Base-by-base conservation (phyloP, 148 eudicot species). In the Linanthus parryae region DNA sequence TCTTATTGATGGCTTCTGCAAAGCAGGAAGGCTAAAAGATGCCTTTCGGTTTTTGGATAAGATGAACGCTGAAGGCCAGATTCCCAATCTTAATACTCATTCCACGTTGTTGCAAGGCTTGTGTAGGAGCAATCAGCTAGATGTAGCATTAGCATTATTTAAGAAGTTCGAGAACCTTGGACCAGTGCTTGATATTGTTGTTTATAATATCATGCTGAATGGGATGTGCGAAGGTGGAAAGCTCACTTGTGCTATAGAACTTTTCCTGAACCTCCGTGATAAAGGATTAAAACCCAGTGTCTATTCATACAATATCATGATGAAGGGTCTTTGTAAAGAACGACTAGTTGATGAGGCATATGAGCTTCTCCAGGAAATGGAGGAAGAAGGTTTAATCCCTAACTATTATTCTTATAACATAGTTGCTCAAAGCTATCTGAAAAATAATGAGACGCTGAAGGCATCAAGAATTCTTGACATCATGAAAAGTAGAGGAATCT, bases 31-130 rank as follows among this genome's bases (percentile, higher is more conserved):
- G 31, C 45, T 84, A 45, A 88, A 81, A 44, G 55, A 66, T 22
- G 98, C 87, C 14, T 47, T 77, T 63, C 47, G 48, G 35, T 45
- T 87, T 66, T 92, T 92, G 50, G 57, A 62, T 36, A 75, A 84
- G 42, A 84, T 92, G 81, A 13, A 31, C 30, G 25, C 38, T 31
- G 3, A 2, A 29, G 54, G 38, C 21, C 37, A 30, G 19, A 2
- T 7, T 8, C 54, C 54, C 31, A 8, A 49, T 30, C 20, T 30
- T 1, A 2, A 10, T 31, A 30, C 54, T 2, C 17, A n/a, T 28
- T 29, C 23, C 10, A 7, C 12, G 17, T 11, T 49, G 22, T 17
- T 49, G 18, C 20, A 49, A 11, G 54, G 54, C 9, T 2, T 49
- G 9, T 49, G 38, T 28, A 33, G 31, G 2, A 28, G 12, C 20